phyloP scores from a whole-genome alignment of 169 alveolate species.

The Plasmodium inui region DNA sequence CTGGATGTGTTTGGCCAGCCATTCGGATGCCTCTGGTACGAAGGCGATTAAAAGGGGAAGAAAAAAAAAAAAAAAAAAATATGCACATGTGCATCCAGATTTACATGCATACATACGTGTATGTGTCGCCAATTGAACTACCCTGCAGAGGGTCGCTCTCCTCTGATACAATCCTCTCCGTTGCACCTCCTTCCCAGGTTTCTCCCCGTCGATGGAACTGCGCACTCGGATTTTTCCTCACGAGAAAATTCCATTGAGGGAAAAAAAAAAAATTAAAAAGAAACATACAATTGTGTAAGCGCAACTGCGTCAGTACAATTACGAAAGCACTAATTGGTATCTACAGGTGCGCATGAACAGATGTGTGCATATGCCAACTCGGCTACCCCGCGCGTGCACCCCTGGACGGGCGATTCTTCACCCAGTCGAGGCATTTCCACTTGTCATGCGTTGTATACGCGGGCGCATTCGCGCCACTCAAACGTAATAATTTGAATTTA shows the following conservation, averaged over 20 bases:
- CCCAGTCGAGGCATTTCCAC: neutral
- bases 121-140: neutral
- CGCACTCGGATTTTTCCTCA: neutral
- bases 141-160: neutral
- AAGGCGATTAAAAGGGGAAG: neutral
- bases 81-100: neutral
- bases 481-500: neutral
- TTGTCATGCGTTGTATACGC: neutral
- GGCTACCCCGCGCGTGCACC: neutral
- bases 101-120: neutral
- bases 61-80: neutral
- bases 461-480: neutral
- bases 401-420: neutral
- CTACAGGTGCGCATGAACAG: neutral
- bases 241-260: neutral
- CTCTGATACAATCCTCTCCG: neutral
- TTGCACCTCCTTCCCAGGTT: neutral
- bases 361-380: neutral
- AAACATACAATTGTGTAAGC: neutral
- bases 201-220: neutral
- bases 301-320: neutral
- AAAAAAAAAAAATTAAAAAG: neutral
- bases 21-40: conserved; percentile 44
- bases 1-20: conserved; percentile 61
- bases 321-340: neutral